Conservation (phyloP, 176 grass and related monocot species). For the Juncus effusus region DNA sequence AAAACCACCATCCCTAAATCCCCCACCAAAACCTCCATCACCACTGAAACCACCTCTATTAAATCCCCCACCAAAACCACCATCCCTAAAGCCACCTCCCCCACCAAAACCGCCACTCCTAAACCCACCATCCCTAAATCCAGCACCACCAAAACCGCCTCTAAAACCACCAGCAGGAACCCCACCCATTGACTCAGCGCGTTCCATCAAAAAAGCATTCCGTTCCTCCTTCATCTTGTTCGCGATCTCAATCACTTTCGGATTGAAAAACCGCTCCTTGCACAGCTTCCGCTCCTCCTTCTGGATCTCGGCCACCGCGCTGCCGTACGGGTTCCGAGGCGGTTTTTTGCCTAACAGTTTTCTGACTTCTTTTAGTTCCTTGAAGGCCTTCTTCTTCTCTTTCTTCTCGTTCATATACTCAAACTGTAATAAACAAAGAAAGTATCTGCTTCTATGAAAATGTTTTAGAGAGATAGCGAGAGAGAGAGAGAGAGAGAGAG, state of each 20-base stretch:
- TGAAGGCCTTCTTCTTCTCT: conserved; percentile 73
- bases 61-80: not conserved
- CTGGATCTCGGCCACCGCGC: conserved; percentile 79
- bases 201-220: conserved; percentile 31
- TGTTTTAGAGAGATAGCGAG: not conserved
- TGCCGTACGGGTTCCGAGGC: conserved; percentile 78
- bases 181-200: conserved; percentile 17
- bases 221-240: conserved; percentile 68
- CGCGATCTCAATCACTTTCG: conserved; percentile 74
- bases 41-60: conserved; percentile 3
- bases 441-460: not conserved
- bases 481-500: conserved; percentile 5
- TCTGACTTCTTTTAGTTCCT: conserved; percentile 63
- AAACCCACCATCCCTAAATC: not conserved
- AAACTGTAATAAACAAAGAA: conserved; percentile 46
- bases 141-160: not conserved
- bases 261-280: conserved; percentile 64
- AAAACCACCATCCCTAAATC: not conserved
- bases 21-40: not conserved
- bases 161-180: not conserved
- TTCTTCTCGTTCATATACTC: conserved; percentile 74
- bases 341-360: conserved; percentile 53
- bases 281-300: conserved; percentile 78
- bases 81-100: not conserved
- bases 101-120: not conserved